Evolutionary conservation across 345 rosid species (phyloP), one percentile per base, ranked within the genome.

Genomic region (Litchi chinensis): DNA sequence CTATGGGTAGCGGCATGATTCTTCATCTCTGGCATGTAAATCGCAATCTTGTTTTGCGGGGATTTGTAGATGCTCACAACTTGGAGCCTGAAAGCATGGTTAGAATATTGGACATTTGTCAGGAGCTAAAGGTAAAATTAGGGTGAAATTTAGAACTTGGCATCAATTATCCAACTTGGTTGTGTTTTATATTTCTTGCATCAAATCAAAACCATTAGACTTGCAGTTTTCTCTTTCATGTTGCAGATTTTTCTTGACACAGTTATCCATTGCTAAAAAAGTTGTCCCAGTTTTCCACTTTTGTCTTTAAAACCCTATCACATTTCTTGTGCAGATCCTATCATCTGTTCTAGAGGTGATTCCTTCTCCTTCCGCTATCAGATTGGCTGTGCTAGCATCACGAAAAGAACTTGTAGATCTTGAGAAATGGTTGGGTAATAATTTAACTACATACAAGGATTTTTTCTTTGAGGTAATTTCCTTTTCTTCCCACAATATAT

Each of bases 331-430:
- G 76, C 91, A 96, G 99, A 94, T 96, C 80, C 78, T 96, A 65
- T 74, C 87, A 65, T 75, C 80, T 62, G 95, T 94, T 39, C 79
- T 96, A 79, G 97, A 94, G 82, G 84, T 87, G 88, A 82, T 92
- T 71, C 97, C 99, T 76, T 85, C 85, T 79, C 80, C 93, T 70
- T 85, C 77, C 67, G 89, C 92, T 74, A 87, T 96, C 73, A 87
- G 92, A 87, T 84, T 96, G 81, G 97, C 98, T 39, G 92, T 92
- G 65, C 88, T 92, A 81, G 99, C 98, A 78, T 90, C 98, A 71
- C 77, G 83, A 76, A 90, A 90, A 83, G 99, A 91, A 59, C 81
- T 83, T 77, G 56, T 91, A 75, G 97, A 92, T 85, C 88, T 96
- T 76, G 99, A 96, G 77, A 87, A 85, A 81, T 96, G 99, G 99